Evolutionary conservation across 495 filamentous ascomycete species (phyloP), one percentile per base, ranked within the genome.

Genomic region (Talaromyces trachyspermus): DNA sequence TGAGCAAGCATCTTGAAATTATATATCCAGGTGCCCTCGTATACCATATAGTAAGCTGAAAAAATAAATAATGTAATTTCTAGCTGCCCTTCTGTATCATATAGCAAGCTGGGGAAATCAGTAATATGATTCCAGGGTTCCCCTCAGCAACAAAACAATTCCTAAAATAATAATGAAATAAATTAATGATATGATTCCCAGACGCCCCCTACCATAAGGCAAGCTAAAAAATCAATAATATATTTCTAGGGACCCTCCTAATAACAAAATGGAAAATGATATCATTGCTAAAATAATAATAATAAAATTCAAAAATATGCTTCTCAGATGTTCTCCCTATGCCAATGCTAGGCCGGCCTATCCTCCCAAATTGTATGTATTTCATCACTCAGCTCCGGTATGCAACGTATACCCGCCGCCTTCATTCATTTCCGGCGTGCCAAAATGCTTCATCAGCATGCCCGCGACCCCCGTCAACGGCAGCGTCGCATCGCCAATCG

Each of bases 401-500:
- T 6, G 27, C 27, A 12, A 30, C 27, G 27, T 42, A 25, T 42
- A n/a, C n/a, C n/a, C n/a, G n/a, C n/a, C n/a, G n/a, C n/a, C n/a
- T n/a, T n/a, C n/a, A n/a, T n/a, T n/a, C n/a, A n/a, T n/a, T n/a
- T n/a, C n/a, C n/a, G n/a, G n/a, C n/a, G 49, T 33, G 1, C 29
- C 52, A 35, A 64, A 64, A 44, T 58, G 36, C 8, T 29, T 10
- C 2, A 61, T 18, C n/a, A 59, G 43, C 0, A 46, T 19, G 5
- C 35, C 35, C 4, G 53, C 15, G 0, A 50, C 46, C 7, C 51
- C 51, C 2, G 45, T 45, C 0, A 29, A 24, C 1, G 40, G 30
- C 1, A 61, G 15, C 32, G 50, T 48, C 0, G 55, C 56, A 12
- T 61, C 52, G 1, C 58, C 54, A 42, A 71, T 63, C 19, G 54